Base-by-base conservation (phyloP, 1,284 basidiomycete genomes). In the Phylloboletellus chloephorus region DNA sequence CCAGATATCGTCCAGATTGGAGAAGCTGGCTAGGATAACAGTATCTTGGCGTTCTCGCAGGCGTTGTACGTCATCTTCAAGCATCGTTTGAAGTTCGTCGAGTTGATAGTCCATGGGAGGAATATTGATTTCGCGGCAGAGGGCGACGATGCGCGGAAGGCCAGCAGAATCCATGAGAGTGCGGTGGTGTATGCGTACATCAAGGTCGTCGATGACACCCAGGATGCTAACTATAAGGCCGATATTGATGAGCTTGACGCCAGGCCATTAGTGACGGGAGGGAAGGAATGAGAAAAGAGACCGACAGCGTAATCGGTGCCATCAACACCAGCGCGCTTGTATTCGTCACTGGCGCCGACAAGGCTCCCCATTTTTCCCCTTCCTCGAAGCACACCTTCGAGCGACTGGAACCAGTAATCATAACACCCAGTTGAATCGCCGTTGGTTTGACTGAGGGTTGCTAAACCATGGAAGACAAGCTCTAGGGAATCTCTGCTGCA, bases 361-460 rank as follows among this genome's bases (percentile, higher is more conserved):
- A 88, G 66, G 58, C 88, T 95, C 2, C 95, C 95, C 91, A 98
- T 95, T 61, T 83, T 87, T 1, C 96, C 95, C 45, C 92, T 71
- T 1, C 93, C 92, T 32, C 81, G 77, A 10, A 98, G 73, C 4
- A 80, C 79, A 26, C 69, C 69, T 54, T 94, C 88, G 47, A 95
- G 71, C 1, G 85, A 83, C 50, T 82, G 82, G 62, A 98, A 88
- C 94, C 92, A 98, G 49, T 80, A 91, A 50, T 85, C 83, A 63
- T 92, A 98, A 31, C 67, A 75, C 22, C 73, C 71, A 24, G 61
- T 60, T 9, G 78, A 59, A 56, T 81, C 81, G 59, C 74, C 73
- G 50, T 87, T 85, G 5, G 75, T 66, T 9, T 69, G 60, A 57
- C 85, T 89, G 24, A 88, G 72, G 10, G 72, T 66, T 51, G 82